Percentiles rank a stretch among this genome's conserved stretches.
Conservation (phyloP, 805 yeast genomes). For the Barnettozyma sucrosica region DNA sequence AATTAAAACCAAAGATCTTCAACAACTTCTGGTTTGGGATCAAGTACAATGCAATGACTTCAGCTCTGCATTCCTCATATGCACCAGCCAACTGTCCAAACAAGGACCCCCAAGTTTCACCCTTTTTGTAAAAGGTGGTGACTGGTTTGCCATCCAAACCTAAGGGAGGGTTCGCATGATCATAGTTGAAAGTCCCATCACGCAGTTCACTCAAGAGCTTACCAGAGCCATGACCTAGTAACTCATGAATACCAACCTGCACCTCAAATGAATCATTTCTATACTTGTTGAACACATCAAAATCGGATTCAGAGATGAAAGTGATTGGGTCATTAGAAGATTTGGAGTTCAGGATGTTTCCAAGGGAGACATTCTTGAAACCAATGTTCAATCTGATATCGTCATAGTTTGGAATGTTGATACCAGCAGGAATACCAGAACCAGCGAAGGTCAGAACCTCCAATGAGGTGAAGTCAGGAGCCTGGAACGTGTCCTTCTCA, state of each 20-base stretch:
- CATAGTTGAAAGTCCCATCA: slow-evolving; percentile 68
- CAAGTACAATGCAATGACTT: slow-evolving; percentile 78
- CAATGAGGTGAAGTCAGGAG: slow-evolving; percentile 88
- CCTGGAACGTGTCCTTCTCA: slow-evolving; percentile 82
- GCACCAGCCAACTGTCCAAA: slow-evolving; percentile 82
- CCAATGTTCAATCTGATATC: slow-evolving; percentile 81
- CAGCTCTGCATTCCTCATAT: slow-evolving; percentile 92
- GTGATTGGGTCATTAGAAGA: slow-evolving; percentile 65
- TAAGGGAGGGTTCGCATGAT: slow-evolving; percentile 53
- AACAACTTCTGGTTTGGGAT: slow-evolving; percentile 63
- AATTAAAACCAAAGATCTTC: slow-evolving; percentile 64
- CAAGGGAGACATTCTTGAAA: slow-evolving; percentile 84
- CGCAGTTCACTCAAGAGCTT: slow-evolving; percentile 59
- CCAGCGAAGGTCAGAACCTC: slow-evolving; percentile 89
- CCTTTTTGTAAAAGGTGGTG: slow-evolving; percentile 64
- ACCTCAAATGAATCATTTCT: slow-evolving; percentile 84
- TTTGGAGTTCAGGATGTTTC: slow-evolving; percentile 75
- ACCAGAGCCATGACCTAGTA: slow-evolving; percentile 89
- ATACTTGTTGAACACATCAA: slow-evolving; percentile 58
- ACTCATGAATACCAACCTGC: slow-evolving; percentile 90
- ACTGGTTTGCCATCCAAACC: slow-evolving; percentile 59
- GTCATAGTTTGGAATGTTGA: slow-evolving; percentile 88
- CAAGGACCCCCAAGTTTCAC: slow-evolving; percentile 87
- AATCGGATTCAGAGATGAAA: slow-evolving; percentile 50
- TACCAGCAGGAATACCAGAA: slow-evolving; percentile 89